A percentile compares a stretch with the other conserved stretches of the same genome.
Evolutionary conservation across 164 flowering plant genomes (phyloP).

Genomic region (Vitis rupestris): DNA sequence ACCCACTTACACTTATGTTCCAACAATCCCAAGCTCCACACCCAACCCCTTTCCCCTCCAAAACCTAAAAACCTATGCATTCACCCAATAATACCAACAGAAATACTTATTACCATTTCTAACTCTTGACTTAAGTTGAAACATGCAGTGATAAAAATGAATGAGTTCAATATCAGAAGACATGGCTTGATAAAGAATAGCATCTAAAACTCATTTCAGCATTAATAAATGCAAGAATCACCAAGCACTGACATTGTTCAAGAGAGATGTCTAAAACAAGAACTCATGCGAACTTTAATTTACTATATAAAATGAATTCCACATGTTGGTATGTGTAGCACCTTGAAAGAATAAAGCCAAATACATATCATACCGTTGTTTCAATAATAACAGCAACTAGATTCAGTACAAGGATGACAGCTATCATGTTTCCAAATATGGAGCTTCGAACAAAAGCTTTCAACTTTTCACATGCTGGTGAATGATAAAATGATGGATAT

Average conservation of each 20-base stretch:
- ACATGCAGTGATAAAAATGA: not conserved
- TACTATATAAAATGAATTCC: no score
- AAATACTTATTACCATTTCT: not conserved
- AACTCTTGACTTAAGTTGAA: not conserved
- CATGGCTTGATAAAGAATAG: not conserved
- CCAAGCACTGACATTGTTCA: not conserved
- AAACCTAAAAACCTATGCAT: no score
- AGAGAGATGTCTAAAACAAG: no score
- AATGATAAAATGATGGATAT: conserved; percentile 59
- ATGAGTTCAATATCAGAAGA: not conserved
- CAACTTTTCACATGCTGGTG: conserved; percentile 55
- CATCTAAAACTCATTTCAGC: not conserved
- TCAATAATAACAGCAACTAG: conserved; percentile 79
- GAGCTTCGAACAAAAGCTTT: conserved; percentile 73
- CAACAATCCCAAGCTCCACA: no score
- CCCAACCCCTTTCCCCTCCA: no score
- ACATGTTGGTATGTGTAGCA: not conserved
- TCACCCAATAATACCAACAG: no score
- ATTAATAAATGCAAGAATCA: not conserved
- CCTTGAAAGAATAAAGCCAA: not conserved
- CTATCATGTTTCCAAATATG: conserved; percentile 68
- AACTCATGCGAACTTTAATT: no score
- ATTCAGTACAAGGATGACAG: conserved; percentile 67
- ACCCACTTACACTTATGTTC: no score
- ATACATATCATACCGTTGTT: conserved; percentile 68